Percentiles rank a stretch among this genome's conserved stretches.
These are phyloP conservation scores for Mrakia blollopis DNA, from an alignment of 768 basidiomycete genomes.

Conservation along the genomic window DNA sequence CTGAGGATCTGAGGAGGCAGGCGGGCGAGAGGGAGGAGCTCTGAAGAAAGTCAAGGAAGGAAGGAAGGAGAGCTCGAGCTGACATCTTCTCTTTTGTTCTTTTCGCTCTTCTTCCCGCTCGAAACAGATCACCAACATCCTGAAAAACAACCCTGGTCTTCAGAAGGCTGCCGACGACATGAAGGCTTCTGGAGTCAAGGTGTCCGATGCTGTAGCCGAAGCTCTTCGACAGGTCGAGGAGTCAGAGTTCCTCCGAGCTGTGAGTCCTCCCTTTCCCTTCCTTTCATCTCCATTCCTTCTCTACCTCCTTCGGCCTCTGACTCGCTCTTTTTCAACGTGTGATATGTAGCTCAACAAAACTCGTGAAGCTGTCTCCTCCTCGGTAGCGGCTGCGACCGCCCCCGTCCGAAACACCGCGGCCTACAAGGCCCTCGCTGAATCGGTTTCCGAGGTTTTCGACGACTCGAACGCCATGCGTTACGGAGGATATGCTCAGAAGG, in stretches of 20 bases:
- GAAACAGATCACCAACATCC: slow-evolving; percentile 75
- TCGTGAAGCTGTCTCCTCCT: slow-evolving; percentile 75
- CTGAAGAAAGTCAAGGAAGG: not conserved
- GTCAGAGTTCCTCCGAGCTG: slow-evolving; percentile 81
- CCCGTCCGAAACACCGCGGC: slow-evolving; percentile 95
- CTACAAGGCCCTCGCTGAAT: slow-evolving; percentile 85
- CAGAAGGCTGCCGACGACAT: slow-evolving; percentile 91
- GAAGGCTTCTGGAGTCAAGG: slow-evolving; percentile 78
- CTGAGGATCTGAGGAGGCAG: not conserved
- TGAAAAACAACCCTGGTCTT: slow-evolving; percentile 89
- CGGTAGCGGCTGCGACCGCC: slow-evolving; percentile 83
- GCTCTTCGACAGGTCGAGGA: slow-evolving; percentile 92
- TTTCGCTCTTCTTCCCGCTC: not conserved
- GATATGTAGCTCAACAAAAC: slow-evolving; percentile 50
- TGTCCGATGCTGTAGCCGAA: slow-evolving; percentile 88
- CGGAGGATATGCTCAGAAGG: slow-evolving; percentile 93
- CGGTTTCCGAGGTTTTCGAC: slow-evolving; percentile 84
- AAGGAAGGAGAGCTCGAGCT: slow-evolving; percentile 13
- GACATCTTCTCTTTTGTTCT: slow-evolving; percentile 9
- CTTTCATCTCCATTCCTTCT: too few relatives aligned
- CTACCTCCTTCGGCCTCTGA: not conserved
- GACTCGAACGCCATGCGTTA: slow-evolving; percentile 89
- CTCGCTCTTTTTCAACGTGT: not conserved
- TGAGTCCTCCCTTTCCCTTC: slow-evolving; percentile 46
- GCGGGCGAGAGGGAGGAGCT: not conserved